A percentile compares a stretch with the other conserved stretches of the same genome.
Conservation (phyloP, 2,329 filamentous ascomycete genomes). For the Pseudofabraea citricarpa region DNA sequence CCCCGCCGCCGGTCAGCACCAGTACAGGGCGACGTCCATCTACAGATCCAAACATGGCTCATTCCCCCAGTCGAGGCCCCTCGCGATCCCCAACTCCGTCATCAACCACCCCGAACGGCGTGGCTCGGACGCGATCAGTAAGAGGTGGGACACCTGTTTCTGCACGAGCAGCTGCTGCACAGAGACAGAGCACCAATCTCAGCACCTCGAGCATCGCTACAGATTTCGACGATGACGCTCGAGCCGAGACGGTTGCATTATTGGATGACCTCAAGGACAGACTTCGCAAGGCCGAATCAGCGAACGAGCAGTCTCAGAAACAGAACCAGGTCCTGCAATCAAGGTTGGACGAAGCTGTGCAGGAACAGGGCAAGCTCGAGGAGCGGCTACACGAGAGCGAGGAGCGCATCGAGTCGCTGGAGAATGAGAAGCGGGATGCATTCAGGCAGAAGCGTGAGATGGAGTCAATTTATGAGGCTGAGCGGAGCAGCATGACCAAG, state of each 20-base stretch:
- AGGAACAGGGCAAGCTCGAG: conserved; percentile 81
- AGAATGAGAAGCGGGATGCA: conserved; percentile 80
- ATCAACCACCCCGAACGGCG: conserved; percentile 20
- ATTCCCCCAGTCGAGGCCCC: conserved; percentile 16
- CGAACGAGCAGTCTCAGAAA: conserved; percentile 75
- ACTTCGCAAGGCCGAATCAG: conserved; percentile 72
- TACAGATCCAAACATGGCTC: conserved; percentile 20
- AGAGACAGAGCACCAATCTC: conserved; percentile 43
- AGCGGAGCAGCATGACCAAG: conserved; percentile 79
- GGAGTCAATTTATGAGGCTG: conserved; percentile 87
- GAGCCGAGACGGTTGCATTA: conserved; percentile 72
- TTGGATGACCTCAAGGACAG: conserved; percentile 83
- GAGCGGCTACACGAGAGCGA: conserved; percentile 84
- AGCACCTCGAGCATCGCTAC: conserved; percentile 28
- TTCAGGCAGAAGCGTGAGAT: conserved; percentile 83
- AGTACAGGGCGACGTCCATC: conserved; percentile 21
- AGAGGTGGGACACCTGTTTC: conserved; percentile 64
- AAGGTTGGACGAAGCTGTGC: conserved; percentile 76
- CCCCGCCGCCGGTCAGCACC: conserved; percentile 20
- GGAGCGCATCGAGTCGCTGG: conserved; percentile 73
- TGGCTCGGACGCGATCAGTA: conserved; percentile 60
- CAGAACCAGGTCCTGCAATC: conserved; percentile 81
- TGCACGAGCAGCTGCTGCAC: conserved; percentile 65
- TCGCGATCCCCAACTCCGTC: conserved; percentile 22
- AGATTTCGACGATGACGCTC: conserved; percentile 64